phyloP scores from a whole-genome alignment of 441 rosid species.

The Populus hybrid region DNA sequence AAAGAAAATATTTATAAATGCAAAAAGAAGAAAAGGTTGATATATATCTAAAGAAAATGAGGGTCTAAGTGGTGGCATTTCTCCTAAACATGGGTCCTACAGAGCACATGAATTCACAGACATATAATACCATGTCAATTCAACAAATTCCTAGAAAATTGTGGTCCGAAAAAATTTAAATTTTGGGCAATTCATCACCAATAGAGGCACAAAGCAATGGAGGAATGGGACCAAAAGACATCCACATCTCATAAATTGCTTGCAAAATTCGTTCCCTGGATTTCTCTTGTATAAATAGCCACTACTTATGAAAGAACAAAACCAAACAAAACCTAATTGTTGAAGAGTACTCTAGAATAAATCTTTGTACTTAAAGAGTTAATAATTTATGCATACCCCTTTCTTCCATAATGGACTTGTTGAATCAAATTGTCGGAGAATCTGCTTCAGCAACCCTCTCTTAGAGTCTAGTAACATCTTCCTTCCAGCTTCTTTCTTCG shows the following conservation, averaged over 20 bases:
- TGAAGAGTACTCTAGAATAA: not conserved
- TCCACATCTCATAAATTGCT: not conserved
- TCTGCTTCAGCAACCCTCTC: conserved; percentile 85
- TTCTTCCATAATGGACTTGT: conserved; percentile 57
- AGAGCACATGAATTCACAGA: not conserved
- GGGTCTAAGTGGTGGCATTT: too few relatives aligned
- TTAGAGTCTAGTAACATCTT: too few relatives aligned
- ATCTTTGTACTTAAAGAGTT: not conserved
- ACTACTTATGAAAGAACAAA: too few relatives aligned
- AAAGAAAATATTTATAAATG: too few relatives aligned
- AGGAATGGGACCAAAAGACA: not conserved
- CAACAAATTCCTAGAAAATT: not conserved
- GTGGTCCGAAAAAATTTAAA: not conserved
- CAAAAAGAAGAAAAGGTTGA: too few relatives aligned
- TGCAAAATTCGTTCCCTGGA: not conserved
- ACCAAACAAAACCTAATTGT: not conserved
- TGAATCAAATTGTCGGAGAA: conserved; percentile 77
- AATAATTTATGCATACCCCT: conserved; percentile 55
- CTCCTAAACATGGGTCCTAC: too few relatives aligned
- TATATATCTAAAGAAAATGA: too few relatives aligned
- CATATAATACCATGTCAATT: not conserved
- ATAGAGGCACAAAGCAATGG: not conserved
- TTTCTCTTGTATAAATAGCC: not conserved
- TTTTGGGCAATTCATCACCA: not conserved
- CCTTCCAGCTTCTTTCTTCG: conserved; percentile 80